Percentiles rank a stretch among this genome's conserved stretches.
Conservation (phyloP, 257 asterid genomes). For the Solanum clarkiae region DNA sequence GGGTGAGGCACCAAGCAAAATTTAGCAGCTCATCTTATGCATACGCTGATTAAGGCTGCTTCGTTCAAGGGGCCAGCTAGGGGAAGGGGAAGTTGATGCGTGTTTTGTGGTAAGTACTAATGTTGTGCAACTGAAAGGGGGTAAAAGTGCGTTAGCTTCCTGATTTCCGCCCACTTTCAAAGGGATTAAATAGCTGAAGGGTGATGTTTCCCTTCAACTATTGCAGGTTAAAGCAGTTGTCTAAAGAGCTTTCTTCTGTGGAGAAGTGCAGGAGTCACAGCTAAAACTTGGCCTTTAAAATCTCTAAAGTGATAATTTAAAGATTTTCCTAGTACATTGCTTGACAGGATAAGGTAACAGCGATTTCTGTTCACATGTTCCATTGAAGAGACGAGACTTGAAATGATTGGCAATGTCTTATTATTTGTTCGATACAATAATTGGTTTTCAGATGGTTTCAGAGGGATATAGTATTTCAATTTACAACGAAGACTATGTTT, state of each 20-base stretch:
- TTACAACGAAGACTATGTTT: too few species aligned
- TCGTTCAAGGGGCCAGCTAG: not conserved
- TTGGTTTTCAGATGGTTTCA: not conserved
- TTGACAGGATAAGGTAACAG: not conserved
- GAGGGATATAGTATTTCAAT: too few species aligned
- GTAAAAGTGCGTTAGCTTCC: not conserved
- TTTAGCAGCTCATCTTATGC: not conserved
- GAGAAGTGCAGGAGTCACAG: not conserved
- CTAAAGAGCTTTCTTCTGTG: not conserved
- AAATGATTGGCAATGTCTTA: not conserved
- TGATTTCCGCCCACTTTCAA: not conserved
- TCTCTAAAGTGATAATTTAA: not conserved
- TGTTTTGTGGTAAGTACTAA: not conserved
- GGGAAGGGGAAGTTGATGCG: not conserved
- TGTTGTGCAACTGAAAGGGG: not conserved
- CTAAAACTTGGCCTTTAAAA: not conserved
- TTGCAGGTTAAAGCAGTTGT: not conserved
- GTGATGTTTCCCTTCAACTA: not conserved
- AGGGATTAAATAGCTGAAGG: not conserved
- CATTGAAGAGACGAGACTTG: not conserved
- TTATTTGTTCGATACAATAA: not conserved
- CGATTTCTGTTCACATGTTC: not conserved
- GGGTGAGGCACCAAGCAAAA: slow-evolving; percentile 23
- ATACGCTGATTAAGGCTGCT: not conserved
- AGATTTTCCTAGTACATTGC: not conserved